Evolutionary conservation across 75 land plant genomes (phyloP).

Genomic region (Isoetes taiwanensis): DNA sequence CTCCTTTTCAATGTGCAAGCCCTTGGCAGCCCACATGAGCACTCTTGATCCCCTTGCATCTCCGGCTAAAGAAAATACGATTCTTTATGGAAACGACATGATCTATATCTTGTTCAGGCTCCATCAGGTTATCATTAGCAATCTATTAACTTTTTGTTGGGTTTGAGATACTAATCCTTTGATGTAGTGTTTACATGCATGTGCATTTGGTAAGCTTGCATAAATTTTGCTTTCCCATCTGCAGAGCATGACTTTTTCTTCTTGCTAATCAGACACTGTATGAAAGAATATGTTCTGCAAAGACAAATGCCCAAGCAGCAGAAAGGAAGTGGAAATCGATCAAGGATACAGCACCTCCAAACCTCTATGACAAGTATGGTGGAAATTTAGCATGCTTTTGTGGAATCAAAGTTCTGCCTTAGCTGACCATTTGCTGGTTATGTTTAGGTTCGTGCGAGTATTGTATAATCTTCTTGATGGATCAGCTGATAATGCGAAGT

Average conservation of each 20-base stretch:
- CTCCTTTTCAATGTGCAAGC: constrained; percentile 45
- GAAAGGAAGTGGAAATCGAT: constrained; percentile 57
- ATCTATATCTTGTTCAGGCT: constrained; percentile 81
- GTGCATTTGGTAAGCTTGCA: too few species aligned
- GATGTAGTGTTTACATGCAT: constrained; percentile 1
- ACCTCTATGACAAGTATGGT: constrained; percentile 73
- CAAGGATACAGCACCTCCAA: constrained; percentile 44
- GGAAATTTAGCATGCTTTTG: too few species aligned
- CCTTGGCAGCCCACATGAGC: constrained; percentile 58
- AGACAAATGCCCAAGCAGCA: constrained; percentile 56
- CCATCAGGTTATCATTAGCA: constrained; percentile 39
- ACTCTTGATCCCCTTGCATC: too few species aligned
- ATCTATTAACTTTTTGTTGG: neutral
- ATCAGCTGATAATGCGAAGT: constrained; percentile 8
- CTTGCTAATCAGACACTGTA: constrained; percentile 54
- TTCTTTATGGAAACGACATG: constrained; percentile 82
- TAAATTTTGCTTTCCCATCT: too few species aligned
- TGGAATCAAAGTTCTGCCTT: too few species aligned
- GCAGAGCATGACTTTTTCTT: neutral
- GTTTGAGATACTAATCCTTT: too few species aligned
- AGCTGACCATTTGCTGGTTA: too few species aligned
- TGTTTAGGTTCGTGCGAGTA: constrained; percentile 4
- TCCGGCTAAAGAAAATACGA: constrained; percentile 24
- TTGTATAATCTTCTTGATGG: constrained; percentile 8
- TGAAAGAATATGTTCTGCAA: constrained; percentile 79